These are phyloP conservation scores for Citrus trifoliata DNA, from an alignment of 345 rosid species.

Conservation along the genomic window DNA sequence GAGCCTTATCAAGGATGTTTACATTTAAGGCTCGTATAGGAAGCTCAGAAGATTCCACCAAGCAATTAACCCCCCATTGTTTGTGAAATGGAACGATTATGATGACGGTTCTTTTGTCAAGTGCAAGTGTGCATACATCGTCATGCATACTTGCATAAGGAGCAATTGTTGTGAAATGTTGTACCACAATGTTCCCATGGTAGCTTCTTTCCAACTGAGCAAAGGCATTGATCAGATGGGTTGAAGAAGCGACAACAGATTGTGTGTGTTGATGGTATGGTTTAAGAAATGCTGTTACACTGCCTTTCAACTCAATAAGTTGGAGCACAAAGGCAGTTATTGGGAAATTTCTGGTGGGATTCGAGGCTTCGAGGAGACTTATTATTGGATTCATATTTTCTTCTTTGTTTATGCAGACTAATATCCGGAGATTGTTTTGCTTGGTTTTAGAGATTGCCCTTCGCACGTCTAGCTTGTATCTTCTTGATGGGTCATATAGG, in stretches of 20 bases:
- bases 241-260: background rate
- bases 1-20: conserved; percentile 18
- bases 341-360: conserved; percentile 15
- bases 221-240: conserved; percentile 22
- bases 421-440: conserved; percentile 20
- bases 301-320: conserved; percentile 26
- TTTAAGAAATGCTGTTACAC: conserved; percentile 20
- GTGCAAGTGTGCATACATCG: conserved; percentile 31
- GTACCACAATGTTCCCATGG: conserved; percentile 8
- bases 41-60: background rate
- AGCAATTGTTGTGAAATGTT: conserved; percentile 24
- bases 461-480: conserved; percentile 22
- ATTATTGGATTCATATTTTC: conserved; percentile 23
- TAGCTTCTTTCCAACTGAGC: conserved; percentile 7
- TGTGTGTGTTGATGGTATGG: background rate
- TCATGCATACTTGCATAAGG: conserved; percentile 23
- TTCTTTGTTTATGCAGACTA: conserved; percentile 26
- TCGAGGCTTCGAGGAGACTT: conserved; percentile 21
- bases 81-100: conserved; percentile 26
- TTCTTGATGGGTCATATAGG: conserved; percentile 35
- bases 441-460: conserved; percentile 20
- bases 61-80: background rate
- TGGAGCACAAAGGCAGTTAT: conserved; percentile 20
- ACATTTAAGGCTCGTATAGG: background rate
- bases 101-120: conserved; percentile 13